These are phyloP conservation scores for Colletotrichum spinosum DNA, from an alignment of 2,329 filamentous ascomycete genomes.

Conservation along the genomic window DNA sequence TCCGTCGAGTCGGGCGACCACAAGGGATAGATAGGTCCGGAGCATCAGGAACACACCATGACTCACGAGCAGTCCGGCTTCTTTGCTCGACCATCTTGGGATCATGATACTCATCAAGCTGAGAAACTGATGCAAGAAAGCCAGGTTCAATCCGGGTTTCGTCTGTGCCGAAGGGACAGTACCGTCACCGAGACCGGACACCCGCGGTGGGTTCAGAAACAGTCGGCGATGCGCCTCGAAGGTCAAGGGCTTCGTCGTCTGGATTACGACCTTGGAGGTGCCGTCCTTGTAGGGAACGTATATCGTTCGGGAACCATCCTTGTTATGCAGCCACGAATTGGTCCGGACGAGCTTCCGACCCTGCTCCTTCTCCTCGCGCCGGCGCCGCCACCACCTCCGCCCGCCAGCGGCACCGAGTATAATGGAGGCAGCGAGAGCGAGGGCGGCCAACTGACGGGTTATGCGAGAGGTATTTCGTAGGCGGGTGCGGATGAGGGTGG, in stretches of 20 bases:
- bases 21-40: conserved; percentile 91
- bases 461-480: conserved; percentile 75
- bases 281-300: conserved; percentile 92
- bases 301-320: conserved; percentile 94
- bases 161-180: conserved; percentile 88
- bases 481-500: conserved; percentile 61
- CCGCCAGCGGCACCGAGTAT: conserved; percentile 82
- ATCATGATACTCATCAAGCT: conserved; percentile 98
- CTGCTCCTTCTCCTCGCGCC: conserved; percentile 82
- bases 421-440: conserved; percentile 82
- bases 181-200: conserved; percentile 80
- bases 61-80: conserved; percentile 88
- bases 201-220: conserved; percentile 90
- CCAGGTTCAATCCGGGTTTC: conserved; percentile 93
- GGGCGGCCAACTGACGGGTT: conserved; percentile 79
- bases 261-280: conserved; percentile 91
- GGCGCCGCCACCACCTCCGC: conserved; percentile 80
- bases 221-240: conserved; percentile 96
- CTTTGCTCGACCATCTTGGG: conserved; percentile 93
- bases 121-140: conserved; percentile 96
- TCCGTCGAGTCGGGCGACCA: conserved; percentile 93
- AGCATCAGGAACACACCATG: conserved; percentile 92
- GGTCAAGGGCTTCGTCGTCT: conserved; percentile 89
- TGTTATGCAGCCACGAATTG: conserved; percentile 93
- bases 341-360: conserved; percentile 84